Base-by-base conservation (phyloP, 2,329 filamentous ascomycete species). In the Fonsecaea multimorphosa region DNA sequence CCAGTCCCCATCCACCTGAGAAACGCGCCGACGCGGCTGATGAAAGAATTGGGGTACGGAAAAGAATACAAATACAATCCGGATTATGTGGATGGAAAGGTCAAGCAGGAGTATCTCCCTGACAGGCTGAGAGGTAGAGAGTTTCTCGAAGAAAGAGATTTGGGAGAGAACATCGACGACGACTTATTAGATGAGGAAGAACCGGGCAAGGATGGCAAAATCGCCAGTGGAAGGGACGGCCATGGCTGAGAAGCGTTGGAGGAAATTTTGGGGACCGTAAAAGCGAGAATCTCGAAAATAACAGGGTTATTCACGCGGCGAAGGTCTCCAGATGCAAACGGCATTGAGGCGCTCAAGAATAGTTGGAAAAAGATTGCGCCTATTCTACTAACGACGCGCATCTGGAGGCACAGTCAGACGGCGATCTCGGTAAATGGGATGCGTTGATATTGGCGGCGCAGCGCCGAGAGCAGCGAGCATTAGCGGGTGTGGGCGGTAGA, bases 61-160 rank as follows among this genome's bases (percentile, higher is more conserved):
- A 89, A 88, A 57, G 91, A 93, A 76, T 99, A 99, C 78, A 98
- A 98, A 78, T 98, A 99, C 75, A 96, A 96, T 71, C 95, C 95
- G 0, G 91, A 96, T 72, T 99, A 94, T 74, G 79, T 86, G 58
- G 87, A 93, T 67, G 95, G 95, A 0, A 86, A 81, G 71, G 94
- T 98, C 0, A 85, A 83, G 69, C 95, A 99, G 80, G 90, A 93
- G 27, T 99, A 98, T 78, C 78, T 99, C n/a, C 95, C 95, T 0
- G 89, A 92, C 11, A 85, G 86, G 62, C 77, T 99, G 7, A 76
- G 82, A 38, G 92, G 89, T 0, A 84, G 90, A 55, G 82, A 74
- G 22, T 98, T 98, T 74, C 77, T 98, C 40, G 92, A 96, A 74
- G 88, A 93, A 3, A 80, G 83, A 49, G 91, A 98, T 78, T 76